A percentile compares a stretch with the other conserved stretches of the same genome.
These are phyloP conservation scores for Anaeramoeba flamelloides DNA, from an alignment of 78 protist genomes.

Conservation along the genomic window DNA sequence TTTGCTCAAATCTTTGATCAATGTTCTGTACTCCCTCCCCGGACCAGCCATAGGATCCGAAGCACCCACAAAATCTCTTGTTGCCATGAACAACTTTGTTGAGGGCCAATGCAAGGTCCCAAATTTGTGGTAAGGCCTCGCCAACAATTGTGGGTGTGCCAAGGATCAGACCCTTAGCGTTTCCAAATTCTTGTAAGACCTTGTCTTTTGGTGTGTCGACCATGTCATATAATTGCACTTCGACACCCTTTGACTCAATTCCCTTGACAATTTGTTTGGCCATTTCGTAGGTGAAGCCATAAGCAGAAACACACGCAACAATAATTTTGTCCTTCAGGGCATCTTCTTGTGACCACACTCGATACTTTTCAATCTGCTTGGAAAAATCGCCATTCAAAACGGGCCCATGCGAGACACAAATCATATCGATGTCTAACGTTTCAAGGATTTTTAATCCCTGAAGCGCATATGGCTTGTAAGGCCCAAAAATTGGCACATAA, in stretches of 20 bases:
- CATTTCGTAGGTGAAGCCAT: constrained; percentile 3
- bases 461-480: not conserved
- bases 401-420: not conserved
- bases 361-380: not conserved
- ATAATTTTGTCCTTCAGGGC: not conserved
- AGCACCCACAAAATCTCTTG: not conserved
- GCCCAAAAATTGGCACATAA: constrained; percentile 5
- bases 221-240: not conserved
- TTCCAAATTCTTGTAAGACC: not conserved
- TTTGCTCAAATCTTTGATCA: constrained; percentile 2
- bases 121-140: constrained; percentile 6
- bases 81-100: not conserved
- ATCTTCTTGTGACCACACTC: not conserved
- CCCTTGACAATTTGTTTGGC: not conserved
- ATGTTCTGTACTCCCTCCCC: not conserved
- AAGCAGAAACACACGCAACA: constrained; percentile 5
- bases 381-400: not conserved
- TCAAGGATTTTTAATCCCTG: not conserved
- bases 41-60: constrained; percentile 11
- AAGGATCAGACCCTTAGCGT: not conserved
- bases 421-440: not conserved
- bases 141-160: constrained; percentile 5
- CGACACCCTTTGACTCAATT: not conserved
- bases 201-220: not conserved
- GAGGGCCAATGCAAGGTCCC: not conserved